These are phyloP conservation scores for Magnusiomyces magnusii DNA, from an alignment of 1,139 yeast genomes.

Conservation along the genomic window DNA sequence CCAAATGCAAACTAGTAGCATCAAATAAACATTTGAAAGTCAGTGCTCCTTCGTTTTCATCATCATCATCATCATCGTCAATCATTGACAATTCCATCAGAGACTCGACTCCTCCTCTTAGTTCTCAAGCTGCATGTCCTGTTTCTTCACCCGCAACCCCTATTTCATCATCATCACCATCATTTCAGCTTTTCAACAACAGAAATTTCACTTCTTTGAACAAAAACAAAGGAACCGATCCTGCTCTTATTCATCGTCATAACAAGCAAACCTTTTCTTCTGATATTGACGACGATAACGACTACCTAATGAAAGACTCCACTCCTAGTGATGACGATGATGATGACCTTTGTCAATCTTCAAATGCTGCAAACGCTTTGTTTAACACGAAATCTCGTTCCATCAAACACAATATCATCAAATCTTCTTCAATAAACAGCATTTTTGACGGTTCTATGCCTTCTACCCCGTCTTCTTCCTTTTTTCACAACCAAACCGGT, in stretches of 20 bases:
- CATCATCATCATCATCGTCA: background rate
- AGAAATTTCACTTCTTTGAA: background rate
- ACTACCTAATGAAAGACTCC: background rate
- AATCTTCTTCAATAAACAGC: background rate
- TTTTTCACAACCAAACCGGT: too few species aligned
- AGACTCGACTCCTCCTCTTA: constrained; percentile 16
- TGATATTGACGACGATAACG: constrained; percentile 4
- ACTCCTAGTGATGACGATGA: background rate
- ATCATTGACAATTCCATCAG: background rate
- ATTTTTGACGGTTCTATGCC: constrained; percentile 5
- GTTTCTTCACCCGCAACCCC: constrained; percentile 17
- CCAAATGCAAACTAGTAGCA: background rate
- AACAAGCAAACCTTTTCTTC: background rate
- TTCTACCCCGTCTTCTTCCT: constrained; percentile 8
- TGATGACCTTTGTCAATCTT: background rate
- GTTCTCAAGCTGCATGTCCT: constrained; percentile 6
- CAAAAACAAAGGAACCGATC: background rate
- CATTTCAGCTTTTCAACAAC: constrained; percentile 6
- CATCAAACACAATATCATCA: background rate
- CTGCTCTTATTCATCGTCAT: background rate
- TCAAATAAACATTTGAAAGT: background rate
- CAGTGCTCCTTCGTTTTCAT: background rate
- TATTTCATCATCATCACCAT: background rate
- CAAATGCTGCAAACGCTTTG: background rate
- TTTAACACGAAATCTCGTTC: background rate